Conservation (phyloP, 495 filamentous ascomycete species). For the Penicillium lividum region DNA sequence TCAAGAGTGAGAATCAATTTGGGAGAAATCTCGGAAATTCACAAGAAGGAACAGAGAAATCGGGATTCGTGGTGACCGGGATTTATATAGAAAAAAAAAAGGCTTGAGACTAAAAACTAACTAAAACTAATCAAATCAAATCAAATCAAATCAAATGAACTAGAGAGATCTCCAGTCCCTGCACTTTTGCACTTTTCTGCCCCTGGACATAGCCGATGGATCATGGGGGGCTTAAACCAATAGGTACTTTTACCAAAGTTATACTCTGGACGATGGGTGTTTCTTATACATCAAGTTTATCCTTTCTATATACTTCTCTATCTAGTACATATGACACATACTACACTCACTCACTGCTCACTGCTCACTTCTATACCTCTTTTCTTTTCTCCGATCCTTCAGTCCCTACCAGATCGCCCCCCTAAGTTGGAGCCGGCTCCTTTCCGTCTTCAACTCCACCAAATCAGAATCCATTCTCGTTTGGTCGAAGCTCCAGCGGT, state of each 20-base stretch:
- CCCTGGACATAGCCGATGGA: constrained; percentile 1
- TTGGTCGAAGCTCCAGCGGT: constrained; percentile 5
- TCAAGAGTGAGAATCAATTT: background rate
- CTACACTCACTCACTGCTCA: background rate
- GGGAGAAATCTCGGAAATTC: background rate
- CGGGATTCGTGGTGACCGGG: background rate
- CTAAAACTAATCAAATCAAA: background rate
- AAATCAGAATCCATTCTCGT: constrained; percentile 11
- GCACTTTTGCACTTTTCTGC: background rate
- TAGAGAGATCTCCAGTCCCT: constrained; percentile 1
- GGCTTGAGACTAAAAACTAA: background rate
- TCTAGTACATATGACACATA: background rate
- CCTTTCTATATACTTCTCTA: no score
- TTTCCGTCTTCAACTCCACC: constrained; percentile 1
- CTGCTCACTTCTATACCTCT: background rate
- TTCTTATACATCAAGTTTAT: no score
- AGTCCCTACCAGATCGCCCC: background rate
- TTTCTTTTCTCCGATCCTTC: background rate
- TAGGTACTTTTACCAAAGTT: background rate
- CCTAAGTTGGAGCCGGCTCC: constrained; percentile 1
- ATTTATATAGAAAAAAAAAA: background rate
- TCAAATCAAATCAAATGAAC: background rate
- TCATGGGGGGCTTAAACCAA: constrained; percentile 5
- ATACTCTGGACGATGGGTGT: no score
- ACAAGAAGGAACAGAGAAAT: background rate